Conservation (phyloP, 1,139 yeast genomes). For the Hanseniaspora gamundiae region DNA sequence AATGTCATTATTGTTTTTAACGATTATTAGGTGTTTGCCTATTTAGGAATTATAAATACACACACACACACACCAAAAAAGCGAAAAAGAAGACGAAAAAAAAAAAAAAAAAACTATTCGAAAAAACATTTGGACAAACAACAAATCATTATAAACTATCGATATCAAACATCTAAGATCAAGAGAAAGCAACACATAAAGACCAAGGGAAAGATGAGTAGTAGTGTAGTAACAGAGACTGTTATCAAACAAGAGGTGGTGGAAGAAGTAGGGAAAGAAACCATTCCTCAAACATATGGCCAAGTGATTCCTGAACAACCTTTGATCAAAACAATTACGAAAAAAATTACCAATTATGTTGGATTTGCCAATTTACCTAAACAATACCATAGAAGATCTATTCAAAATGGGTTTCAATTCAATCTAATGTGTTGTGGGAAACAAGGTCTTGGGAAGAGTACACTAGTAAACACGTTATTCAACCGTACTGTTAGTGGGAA, state of each 20-base stretch:
- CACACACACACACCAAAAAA: too few species aligned
- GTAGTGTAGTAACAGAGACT: neutral
- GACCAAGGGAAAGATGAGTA: neutral
- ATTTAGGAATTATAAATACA: conserved; percentile 1
- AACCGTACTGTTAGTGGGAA: too few species aligned
- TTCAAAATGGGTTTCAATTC: conserved; percentile 86
- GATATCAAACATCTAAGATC: too few species aligned
- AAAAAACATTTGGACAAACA: too few species aligned
- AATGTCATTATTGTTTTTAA: conserved; percentile 2
- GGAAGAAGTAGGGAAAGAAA: neutral
- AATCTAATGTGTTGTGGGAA: conserved; percentile 88
- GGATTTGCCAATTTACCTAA: conserved; percentile 97
- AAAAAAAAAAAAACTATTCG: too few species aligned
- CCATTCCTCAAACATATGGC: conserved; percentile 8
- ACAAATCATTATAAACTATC: too few species aligned
- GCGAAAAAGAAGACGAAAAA: neutral
- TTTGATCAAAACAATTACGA: conserved; percentile 47
- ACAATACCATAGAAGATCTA: conserved; percentile 96
- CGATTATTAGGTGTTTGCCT: too few species aligned
- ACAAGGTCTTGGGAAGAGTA: conserved; percentile 87
- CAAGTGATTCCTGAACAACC: conserved; percentile 26
- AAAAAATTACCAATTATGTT: conserved; percentile 82
- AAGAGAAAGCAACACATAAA: neutral
- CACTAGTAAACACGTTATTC: conserved; percentile 83
- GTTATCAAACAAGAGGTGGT: neutral